Evolutionary conservation across 768 basidiomycete genomes (phyloP), one percentile per base, ranked within the genome.

Genomic region (Trametes maxima): DNA sequence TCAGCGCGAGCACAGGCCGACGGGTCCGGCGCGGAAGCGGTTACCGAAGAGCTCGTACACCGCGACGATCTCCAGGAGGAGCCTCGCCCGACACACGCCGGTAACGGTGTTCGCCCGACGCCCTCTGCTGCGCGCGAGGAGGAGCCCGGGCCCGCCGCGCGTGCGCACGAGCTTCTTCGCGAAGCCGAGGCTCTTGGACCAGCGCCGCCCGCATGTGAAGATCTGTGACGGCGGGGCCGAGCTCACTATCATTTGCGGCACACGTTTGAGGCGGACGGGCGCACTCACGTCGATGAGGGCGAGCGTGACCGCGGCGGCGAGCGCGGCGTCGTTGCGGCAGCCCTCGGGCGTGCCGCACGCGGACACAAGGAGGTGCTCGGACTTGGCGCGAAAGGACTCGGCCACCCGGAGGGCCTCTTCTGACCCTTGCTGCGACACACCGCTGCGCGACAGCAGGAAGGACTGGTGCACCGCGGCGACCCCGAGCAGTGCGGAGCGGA

Each of bases 401-500:
- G 73, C 76, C 46, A 75, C 73, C 50, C 75, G 68, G 67, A 78
- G 73, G 68, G 77, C 71, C 36, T 72, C 68, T 19, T 67, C 64
- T 48, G 70, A 67, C 44, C 67, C 64, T 16, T 44, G 54, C 43
- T 59, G 43, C 51, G 54, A 57, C 24, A 55, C 66, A 45, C 67
- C 67, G 66, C 71, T 70, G 65, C 74, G 73, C 16, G 78, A 74
- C 35, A 76, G 66, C 44, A 78, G 71, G 69, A 76, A 78, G 17
- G 78, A 75, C 67, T 78, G 78, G 66, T 80, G 78, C 28, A 79
- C 75, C 19, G 76, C 78, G 12, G 74, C 78, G 13, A 78, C 71
- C 51, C 77, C 77, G 51, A 76, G 72, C 33, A 80, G 67, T 7
- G 75, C 70, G 36, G 75, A 68, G 25, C 78, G 74, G 39, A 80